Evolutionary conservation across 2,329 filamentous ascomycete genomes (phyloP), one percentile per base, ranked within the genome.

Genomic region (Teratosphaeriaceae sp.): DNA sequence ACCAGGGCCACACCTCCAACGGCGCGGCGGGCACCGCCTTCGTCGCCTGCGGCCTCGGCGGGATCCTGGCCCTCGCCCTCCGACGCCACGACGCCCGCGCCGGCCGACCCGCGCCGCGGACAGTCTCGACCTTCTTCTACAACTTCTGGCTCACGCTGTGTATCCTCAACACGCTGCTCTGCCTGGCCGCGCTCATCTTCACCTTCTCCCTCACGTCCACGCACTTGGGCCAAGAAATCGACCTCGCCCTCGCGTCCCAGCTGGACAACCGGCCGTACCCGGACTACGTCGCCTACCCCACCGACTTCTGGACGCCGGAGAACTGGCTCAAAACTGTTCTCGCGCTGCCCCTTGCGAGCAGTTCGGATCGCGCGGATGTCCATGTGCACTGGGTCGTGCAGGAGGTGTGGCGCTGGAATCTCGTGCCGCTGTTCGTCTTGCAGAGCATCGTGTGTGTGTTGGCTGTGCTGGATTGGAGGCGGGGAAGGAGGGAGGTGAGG

Each of bases 1-100:
- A 61, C 43, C 55, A 60, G 46, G 58, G 58, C 37, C 58, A 61
- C 34, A 54, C 56, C 23, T 47, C 47, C 43, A 61, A 61, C 43
- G 58, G 57, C 33, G 58, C 58, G 3, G 54, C 57, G 4, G 57
- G 58, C 16, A 59, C 57, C 16, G 56, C 50, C 6, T 54, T 60
- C 42, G 50, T 61, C n/a, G 44, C 58, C 5, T 44, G 59, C 30
- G 51, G 57, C n/a, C 29, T 59, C 4, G 49, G 51, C 27, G 56
- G 58, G 9, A 48, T 56, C 13, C 33, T 61, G 5, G 46, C 51
- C 4, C 50, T 60, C 6, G 45, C 12, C 8, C 48, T 59, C 7
- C 50, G 57, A 18, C 43, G 43, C 24, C 43, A 38, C 33, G 19
- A 24, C 15, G 27, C 35, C 3, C 13, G 27, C 36, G 5, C 7